These are phyloP conservation scores for Cicer cuneatum DNA, from an alignment of 306 rosid species.

Conservation along the genomic window DNA sequence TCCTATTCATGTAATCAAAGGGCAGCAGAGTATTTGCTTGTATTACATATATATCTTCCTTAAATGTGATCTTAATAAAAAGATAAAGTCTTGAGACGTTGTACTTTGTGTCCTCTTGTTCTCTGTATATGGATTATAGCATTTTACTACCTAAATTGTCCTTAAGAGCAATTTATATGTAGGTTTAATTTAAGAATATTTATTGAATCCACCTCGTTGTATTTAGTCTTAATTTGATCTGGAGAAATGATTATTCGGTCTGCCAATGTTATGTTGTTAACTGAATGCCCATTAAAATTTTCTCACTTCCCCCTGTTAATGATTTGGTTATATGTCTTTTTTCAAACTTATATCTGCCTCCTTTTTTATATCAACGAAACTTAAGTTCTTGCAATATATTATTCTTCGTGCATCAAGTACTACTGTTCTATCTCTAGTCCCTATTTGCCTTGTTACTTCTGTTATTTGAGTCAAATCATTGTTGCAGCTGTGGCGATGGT, in stretches of 20 bases:
- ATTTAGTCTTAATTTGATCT: conserved; percentile 9
- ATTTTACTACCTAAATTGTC: neutral
- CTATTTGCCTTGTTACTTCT: conserved; percentile 13
- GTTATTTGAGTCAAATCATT: conserved; percentile 35
- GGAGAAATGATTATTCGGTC: conserved; percentile 24
- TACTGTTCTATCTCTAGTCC: conserved; percentile 10
- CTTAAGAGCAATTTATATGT: conserved; percentile 31
- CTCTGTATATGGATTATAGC: neutral
- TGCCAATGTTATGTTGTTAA: neutral
- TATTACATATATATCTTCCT: neutral
- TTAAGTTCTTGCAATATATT: neutral
- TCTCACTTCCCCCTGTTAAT: conserved; percentile 1
- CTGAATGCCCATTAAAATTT: neutral
- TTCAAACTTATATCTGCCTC: conserved; percentile 7
- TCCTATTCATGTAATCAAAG: neutral
- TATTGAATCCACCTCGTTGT: conserved; percentile 14
- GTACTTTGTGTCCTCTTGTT: neutral
- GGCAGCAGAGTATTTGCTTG: neutral
- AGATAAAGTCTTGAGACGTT: neutral
- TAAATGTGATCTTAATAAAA: conserved; percentile 1
- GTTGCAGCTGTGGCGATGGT: conserved; percentile 96
- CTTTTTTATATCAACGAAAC: neutral
- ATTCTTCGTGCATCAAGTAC: neutral
- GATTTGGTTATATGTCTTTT: conserved; percentile 3
- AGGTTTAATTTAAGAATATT: conserved; percentile 3